Percentiles rank a stretch among this genome's conserved stretches.
Conservation (phyloP, 2,329 filamentous ascomycete genomes). For the Chaetomiaceae sp. region DNA sequence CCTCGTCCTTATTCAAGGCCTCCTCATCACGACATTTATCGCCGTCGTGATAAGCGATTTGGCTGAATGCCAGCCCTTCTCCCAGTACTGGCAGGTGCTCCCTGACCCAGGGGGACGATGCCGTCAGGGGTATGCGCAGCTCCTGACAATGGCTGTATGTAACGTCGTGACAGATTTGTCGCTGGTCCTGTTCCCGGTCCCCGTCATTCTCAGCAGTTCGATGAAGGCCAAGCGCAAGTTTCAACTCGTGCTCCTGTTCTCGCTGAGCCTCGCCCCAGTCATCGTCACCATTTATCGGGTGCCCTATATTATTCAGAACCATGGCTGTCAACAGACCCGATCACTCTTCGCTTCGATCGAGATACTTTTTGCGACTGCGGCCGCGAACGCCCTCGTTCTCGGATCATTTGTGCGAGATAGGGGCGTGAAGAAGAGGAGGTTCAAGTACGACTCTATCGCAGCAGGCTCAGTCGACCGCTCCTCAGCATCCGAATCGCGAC, state of each 20-base stretch:
- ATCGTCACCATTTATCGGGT: slow-evolving; percentile 76
- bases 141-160: slow-evolving; percentile 83
- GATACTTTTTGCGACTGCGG: slow-evolving; percentile 79
- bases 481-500: slow-evolving; percentile 35
- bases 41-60: slow-evolving; percentile 78
- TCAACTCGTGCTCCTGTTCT: slow-evolving; percentile 76
- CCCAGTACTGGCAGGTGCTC: slow-evolving; percentile 73
- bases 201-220: slow-evolving; percentile 74
- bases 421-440: slow-evolving; percentile 85
- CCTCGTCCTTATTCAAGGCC: slow-evolving; percentile 67
- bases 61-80: slow-evolving; percentile 74
- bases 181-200: slow-evolving; percentile 82
- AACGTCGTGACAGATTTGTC: slow-evolving; percentile 87
- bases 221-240: slow-evolving; percentile 76
- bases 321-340: slow-evolving; percentile 78
- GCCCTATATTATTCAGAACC: slow-evolving; percentile 65
- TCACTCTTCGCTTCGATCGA: slow-evolving; percentile 88
- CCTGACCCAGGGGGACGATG: slow-evolving; percentile 83
- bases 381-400: slow-evolving; percentile 84
- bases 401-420: slow-evolving; percentile 90
- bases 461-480: slow-evolving; percentile 59
- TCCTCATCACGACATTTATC: slow-evolving; percentile 72
- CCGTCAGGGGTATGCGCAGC: slow-evolving; percentile 79
- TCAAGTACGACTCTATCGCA: slow-evolving; percentile 58
- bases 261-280: slow-evolving; percentile 75